Percentiles rank a stretch among this genome's conserved stretches.
Conservation (phyloP, 1,284 basidiomycete genomes). For the Schizophyllum commune region DNA sequence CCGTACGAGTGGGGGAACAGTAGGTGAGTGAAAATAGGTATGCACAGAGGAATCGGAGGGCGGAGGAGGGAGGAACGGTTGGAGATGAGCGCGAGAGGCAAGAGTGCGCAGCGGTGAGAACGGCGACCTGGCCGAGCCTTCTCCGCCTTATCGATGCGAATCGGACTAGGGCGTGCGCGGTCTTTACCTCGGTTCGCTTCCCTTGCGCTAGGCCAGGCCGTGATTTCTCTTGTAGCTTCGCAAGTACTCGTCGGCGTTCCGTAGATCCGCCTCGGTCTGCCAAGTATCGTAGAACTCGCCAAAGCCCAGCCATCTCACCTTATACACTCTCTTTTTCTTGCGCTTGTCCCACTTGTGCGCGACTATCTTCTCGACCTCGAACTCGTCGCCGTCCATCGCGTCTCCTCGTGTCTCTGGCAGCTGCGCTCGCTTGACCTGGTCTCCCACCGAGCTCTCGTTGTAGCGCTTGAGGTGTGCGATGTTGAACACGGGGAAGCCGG, state of each 20-base stretch:
- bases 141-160: too few species aligned
- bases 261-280: background rate
- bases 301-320: constrained; percentile 17
- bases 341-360: background rate
- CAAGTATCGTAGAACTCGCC: constrained; percentile 11
- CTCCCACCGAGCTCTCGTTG: background rate
- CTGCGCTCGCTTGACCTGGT: background rate
- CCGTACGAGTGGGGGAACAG: too few species aligned
- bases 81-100: too few species aligned
- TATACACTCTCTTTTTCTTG: background rate
- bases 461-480: constrained; percentile 19
- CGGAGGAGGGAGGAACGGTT: too few species aligned
- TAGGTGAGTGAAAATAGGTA: too few species aligned
- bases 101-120: too few species aligned
- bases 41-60: too few species aligned
- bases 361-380: constrained; percentile 1
- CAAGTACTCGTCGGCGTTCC: background rate
- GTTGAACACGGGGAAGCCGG: constrained; percentile 22
- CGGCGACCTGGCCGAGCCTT: too few species aligned
- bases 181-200: too few species aligned
- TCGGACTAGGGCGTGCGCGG: too few species aligned
- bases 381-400: background rate
- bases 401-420: background rate
- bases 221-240: background rate
- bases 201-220: background rate